Conservation (phyloP, 768 basidiomycete species). For the Phylloporus rhodoxanthus region DNA sequence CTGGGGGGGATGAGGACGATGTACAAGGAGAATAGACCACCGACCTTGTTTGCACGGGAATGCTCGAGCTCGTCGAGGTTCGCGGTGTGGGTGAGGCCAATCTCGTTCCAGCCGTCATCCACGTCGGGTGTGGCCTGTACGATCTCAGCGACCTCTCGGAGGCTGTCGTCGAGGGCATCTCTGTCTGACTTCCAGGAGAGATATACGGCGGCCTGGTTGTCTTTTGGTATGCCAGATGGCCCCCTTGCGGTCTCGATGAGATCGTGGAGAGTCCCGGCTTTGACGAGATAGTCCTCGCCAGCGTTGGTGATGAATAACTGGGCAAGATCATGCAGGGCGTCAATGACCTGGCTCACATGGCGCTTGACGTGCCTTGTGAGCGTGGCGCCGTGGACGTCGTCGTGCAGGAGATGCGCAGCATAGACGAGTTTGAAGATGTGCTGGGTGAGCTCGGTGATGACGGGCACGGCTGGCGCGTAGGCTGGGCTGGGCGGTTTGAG, state of each 20-base stretch:
- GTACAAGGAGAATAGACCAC: conserved; percentile 5
- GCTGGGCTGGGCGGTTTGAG: conserved; percentile 55
- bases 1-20: conserved; percentile 31
- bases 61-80: conserved; percentile 46
- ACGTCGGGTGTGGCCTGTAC: conserved; percentile 27
- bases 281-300: conserved; percentile 48
- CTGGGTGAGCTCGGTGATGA: conserved; percentile 49
- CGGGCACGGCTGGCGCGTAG: conserved; percentile 43
- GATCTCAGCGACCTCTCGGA: conserved; percentile 54
- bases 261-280: conserved; percentile 56
- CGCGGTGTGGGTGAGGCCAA: conserved; percentile 42
- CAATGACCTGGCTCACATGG: conserved; percentile 39
- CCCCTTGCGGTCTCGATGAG: conserved; percentile 47
- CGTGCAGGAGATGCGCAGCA: conserved; percentile 42
- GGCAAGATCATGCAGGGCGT: conserved; percentile 39
- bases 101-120: conserved; percentile 62
- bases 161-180: conserved; percentile 55
- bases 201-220: conserved; percentile 54
- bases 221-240: conserved; percentile 44
- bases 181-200: conserved; percentile 47
- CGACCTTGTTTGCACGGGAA: conserved; percentile 55
- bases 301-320: conserved; percentile 38
- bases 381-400: conserved; percentile 39
- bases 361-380: conserved; percentile 40
- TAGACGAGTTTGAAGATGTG: conserved; percentile 47